Evolutionary conservation across 805 yeast genomes (phyloP), one percentile per base, ranked within the genome.

Genomic region (Candida coleopterorum): DNA sequence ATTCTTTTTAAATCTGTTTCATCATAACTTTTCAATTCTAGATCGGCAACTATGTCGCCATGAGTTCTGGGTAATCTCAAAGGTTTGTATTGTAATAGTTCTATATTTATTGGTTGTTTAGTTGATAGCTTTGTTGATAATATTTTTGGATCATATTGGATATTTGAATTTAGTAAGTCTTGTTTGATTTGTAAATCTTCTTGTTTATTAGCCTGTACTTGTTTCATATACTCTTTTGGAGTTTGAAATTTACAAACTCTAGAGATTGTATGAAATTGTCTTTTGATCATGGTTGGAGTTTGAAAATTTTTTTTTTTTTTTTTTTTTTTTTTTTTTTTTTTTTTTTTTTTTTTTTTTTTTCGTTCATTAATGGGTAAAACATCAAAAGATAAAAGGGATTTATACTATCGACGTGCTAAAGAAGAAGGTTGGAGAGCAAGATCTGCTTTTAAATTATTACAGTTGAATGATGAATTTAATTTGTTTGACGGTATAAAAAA

Each of bases 341-440:
- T 29, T 20, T 18, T 29, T 15, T 15, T 12, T 18, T 29, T 27
- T 27, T 5, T 4, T 14, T 31, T 11, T 4, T n/a, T n/a, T 29
- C 6, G 8, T 10, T 32, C 2, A 3, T 20, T 20, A 9, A 89
- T 90, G 97, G 97, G 97, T 29, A 89, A 89, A 57, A 79, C 89
- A 48, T 85, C 95, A 62, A 90, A 90, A 54, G 97, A 90, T 56
- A 90, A 90, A 60, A 72, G 97, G 59, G 97, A 89, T 60, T 63
- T 89, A 40, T 90, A 89, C 62, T 86, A 85, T 50, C 49, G 98
- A 59, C 81, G 85, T 55, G 98, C 98, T 39, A 93, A 93, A 54
- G 98, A 93, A 56, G 94, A 89, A 58, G 98, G 98, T 9, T 93
- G 94, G 85, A 72, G 98, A 49, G 98, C 98, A 2, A 70, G 98